These are phyloP conservation scores for Lepiota subincarnata DNA, from an alignment of 768 basidiomycete genomes.

Conservation along the genomic window DNA sequence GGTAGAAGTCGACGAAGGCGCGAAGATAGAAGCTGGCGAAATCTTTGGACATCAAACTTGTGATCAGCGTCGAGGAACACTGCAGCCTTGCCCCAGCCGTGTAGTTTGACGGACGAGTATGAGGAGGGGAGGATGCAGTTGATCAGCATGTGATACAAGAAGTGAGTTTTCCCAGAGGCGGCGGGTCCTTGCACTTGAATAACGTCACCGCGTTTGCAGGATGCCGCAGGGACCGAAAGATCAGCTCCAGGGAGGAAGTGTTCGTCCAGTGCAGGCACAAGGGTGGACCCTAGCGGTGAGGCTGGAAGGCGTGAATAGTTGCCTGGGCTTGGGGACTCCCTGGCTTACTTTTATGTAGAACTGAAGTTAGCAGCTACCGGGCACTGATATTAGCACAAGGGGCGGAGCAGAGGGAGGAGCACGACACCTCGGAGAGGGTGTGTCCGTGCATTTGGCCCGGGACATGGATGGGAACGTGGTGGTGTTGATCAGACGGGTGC, in stretches of 20 bases:
- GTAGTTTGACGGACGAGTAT: constrained; percentile 29
- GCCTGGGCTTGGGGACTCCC: not conserved
- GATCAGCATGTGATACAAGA: constrained; percentile 64
- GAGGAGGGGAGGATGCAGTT: constrained; percentile 51
- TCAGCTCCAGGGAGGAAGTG: constrained; percentile 19
- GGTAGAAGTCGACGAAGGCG: constrained; percentile 37
- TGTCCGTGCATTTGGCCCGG: constrained; percentile 12
- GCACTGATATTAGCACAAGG: not conserved
- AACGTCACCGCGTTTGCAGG: constrained; percentile 50
- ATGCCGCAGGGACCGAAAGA: constrained; percentile 9
- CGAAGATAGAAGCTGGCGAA: constrained; percentile 47
- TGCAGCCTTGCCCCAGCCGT: constrained; percentile 62
- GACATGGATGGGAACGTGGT: constrained; percentile 8
- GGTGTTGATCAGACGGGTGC: constrained; percentile 1
- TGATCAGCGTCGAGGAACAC: constrained; percentile 69
- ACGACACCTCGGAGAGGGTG: constrained; percentile 9
- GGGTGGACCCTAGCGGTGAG: constrained; percentile 24
- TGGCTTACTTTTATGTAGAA: constrained; percentile 33
- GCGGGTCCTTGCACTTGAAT: constrained; percentile 76
- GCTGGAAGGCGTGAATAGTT: constrained; percentile 18
- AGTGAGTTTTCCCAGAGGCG: constrained; percentile 71
- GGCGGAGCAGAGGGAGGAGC: constrained; percentile 3
- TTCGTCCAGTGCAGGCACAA: constrained; percentile 31
- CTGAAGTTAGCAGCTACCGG: constrained; percentile 38
- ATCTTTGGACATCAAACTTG: constrained; percentile 54